Evolutionary conservation across 208 protist genomes (phyloP).

Genomic region (Trichomonas gallinae): DNA sequence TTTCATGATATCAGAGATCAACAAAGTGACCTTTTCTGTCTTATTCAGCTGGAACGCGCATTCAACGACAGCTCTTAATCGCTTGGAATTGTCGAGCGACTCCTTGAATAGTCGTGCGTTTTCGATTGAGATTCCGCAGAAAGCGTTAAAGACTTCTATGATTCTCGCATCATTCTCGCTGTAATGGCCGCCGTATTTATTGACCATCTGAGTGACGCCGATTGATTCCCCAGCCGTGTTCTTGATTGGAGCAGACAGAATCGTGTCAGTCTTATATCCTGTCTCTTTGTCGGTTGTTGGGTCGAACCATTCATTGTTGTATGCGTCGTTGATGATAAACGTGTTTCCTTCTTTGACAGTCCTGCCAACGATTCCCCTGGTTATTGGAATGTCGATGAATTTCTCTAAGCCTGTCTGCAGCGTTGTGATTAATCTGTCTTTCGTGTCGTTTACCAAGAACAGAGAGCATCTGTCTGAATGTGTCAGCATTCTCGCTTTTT

Average conservation of each 20-base stretch:
- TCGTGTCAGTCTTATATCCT: background rate
- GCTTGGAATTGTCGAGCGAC: background rate
- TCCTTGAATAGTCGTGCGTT: background rate
- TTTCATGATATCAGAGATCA: background rate
- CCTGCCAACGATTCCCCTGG: background rate
- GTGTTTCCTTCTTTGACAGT: background rate
- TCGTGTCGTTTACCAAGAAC: background rate
- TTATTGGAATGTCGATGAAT: background rate
- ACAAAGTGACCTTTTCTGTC: background rate
- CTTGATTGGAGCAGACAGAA: background rate
- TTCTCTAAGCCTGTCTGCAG: background rate
- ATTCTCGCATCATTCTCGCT: background rate
- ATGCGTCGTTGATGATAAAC: background rate
- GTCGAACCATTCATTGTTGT: background rate
- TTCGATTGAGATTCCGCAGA: conserved; percentile 8
- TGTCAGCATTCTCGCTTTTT: background rate
- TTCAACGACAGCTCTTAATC: background rate
- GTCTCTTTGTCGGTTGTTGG: background rate
- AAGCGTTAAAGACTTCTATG: background rate
- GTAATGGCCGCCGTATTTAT: background rate
- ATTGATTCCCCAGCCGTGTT: background rate
- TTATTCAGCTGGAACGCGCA: background rate
- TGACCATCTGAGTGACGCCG: background rate
- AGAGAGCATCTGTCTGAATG: background rate
- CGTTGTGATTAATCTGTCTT: background rate